Base-by-base conservation (phyloP, 768 basidiomycete species). In the Leccinum incarnatum region DNA sequence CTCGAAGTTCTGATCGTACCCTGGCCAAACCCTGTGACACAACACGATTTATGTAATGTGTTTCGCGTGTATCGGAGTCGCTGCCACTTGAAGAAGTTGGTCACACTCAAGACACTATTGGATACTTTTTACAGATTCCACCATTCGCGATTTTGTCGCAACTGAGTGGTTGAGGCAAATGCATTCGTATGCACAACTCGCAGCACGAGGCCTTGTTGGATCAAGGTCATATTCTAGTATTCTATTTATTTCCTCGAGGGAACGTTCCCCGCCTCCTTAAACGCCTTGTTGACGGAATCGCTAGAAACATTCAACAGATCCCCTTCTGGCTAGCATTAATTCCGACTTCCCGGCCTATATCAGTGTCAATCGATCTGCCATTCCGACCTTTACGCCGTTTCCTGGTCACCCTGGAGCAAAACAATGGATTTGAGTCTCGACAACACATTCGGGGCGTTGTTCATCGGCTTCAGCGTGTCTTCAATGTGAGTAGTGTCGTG, bases 371-470 rank as follows among this genome's bases (percentile, higher is more conserved):
- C 15, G 5, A 45, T 45, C 36, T 51, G 23, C 37, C 36, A 32
- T 25, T 42, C 12, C 14, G 32, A 34, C 12, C n/a, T 2, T 8
- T 17, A 29, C 40, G n/a, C 52, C 32, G 5, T 25, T 52, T 53
- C 58, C 47, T 19, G 53, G 29, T 54, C 46, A 19, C 47, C 37
- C 45, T 49, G 36, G 57, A 15, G 23, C 48, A 51, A 56, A 55
- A 40, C 56, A 29, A 72, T 74, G 72, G 7, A 11, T 51, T 48
- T 62, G 14, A 67, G 47, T 42, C 64, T 81, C 54, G 69, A 76
- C 67, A 78, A 75, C 63, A 87, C 86, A 1, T 77, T 88, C 15
- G 87, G 87, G 36, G 85, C 86, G 17, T 71, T 81, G 47, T 79
- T 86, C 61, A 66, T 86, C 49, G 87, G 87, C 32, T 85, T 85